Base-by-base conservation (phyloP, 2,329 filamentous ascomycete species). In the Cyphellophora europaea region DNA sequence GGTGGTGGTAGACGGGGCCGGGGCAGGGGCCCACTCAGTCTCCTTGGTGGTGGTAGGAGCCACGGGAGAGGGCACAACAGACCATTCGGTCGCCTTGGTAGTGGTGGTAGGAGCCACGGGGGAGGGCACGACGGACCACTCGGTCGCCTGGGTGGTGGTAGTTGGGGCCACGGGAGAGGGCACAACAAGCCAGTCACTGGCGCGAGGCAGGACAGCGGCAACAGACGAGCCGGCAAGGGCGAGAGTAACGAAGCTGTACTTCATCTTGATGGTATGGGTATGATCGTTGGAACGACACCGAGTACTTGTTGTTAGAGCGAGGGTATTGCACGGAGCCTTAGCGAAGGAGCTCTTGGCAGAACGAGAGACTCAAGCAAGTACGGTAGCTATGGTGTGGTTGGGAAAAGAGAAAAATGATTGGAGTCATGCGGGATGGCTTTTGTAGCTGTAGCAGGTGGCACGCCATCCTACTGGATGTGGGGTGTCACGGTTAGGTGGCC, bases 291-390 rank as follows among this genome's bases (percentile, higher is more conserved):
- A 11, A 18, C 3, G 3, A 13, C 3, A 19, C 37, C 43, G 28
- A 27, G 33, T 32, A 28, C n/a, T 21, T 33, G 29, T 36, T 16
- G 3, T 16, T 15, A 16, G 30, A 11, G 12, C 5, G 30, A 19
- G 30, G 16, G 28, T 30, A 25, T 32, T 18, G 30, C 30, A 32
- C 13, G 18, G 19, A 35, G 40, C 62, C 59, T 54, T 63, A 67
- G 55, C 62, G 61, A 66, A 55, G 50, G 62, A 65, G 61, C 60
- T 60, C 58, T 56, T 50, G 46, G 33, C 43, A 38, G 32, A 43
- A 32, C 40, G 43, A 45, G 32, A 23, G 38, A 28, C 21, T 25
- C 21, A 25, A 25, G 8, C 23, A 27, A 27, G 12, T 30, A 31
- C 11, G 16, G 42, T 27, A 16, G 36, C 32, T 28, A 18, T 41